These are phyloP conservation scores for Alternaria metachromatica DNA, from an alignment of 2,329 filamentous ascomycete species.

Conservation along the genomic window DNA sequence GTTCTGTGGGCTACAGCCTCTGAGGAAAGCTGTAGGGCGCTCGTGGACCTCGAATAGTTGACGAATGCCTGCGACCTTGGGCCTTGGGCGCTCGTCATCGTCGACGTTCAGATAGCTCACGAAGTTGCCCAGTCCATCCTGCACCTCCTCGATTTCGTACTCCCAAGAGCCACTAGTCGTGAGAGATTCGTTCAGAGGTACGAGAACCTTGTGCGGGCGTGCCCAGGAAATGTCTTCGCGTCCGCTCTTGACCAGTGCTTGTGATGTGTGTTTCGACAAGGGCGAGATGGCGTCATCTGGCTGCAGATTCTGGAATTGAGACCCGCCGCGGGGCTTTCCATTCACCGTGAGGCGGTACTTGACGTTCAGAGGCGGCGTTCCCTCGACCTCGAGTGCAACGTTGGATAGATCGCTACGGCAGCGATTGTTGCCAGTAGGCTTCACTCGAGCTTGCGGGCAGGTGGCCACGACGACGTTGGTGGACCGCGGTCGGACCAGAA, in stretches of 20 bases:
- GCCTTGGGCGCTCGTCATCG: conserved; percentile 69
- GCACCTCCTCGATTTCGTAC: conserved; percentile 90
- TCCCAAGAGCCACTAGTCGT: conserved; percentile 79
- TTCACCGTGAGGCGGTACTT: conserved; percentile 91
- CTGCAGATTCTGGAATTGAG: conserved; percentile 86
- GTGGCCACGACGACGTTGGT: conserved; percentile 83
- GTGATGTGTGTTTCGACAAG: conserved; percentile 66
- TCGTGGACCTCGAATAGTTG: conserved; percentile 87
- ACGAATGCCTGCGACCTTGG: conserved; percentile 68
- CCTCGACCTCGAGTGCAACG: conserved; percentile 80
- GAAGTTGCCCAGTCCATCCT: conserved; percentile 87
- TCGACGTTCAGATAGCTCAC: conserved; percentile 72
- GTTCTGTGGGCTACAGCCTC: conserved; percentile 77
- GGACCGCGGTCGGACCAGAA: conserved; percentile 81
- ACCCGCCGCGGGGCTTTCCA: conserved; percentile 79
- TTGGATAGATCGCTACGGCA: conserved; percentile 90
- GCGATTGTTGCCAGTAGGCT: conserved; percentile 68
- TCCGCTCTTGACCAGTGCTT: conserved; percentile 62
- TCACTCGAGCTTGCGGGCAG: conserved; percentile 81
- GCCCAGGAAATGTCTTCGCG: conserved; percentile 82
- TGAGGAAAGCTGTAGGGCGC: conserved; percentile 74
- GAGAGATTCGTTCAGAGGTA: conserved; percentile 91
- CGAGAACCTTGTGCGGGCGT: conserved; percentile 72
- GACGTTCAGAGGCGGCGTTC: conserved; percentile 89
- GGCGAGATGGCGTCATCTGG: conserved; percentile 85